phyloP scores from a whole-genome alignment of 192 early-diverging fungal species.

The Allomyces arbusculus region DNA sequence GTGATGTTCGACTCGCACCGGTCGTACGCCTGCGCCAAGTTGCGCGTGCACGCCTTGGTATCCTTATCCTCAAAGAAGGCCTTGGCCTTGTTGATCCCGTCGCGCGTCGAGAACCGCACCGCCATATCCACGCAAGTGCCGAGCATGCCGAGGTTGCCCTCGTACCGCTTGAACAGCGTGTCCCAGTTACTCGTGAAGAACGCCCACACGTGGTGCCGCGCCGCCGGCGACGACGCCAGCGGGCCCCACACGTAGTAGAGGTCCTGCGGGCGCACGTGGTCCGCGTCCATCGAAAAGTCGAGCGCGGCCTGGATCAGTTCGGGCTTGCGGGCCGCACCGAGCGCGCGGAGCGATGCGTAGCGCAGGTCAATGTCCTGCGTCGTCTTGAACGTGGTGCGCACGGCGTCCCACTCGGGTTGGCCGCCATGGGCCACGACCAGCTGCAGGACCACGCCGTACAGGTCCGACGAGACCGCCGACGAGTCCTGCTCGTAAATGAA shows the following conservation, averaged over 20 bases:
- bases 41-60: not conserved
- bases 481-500: conserved; percentile 40
- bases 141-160: conserved; percentile 20
- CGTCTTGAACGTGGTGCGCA: conserved; percentile 36
- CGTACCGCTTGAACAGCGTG: conserved; percentile 32
- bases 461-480: conserved; percentile 50
- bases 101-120: not conserved
- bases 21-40: not conserved
- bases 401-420: conserved; percentile 36
- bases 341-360: conserved; percentile 35
- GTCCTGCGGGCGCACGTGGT: conserved; percentile 53
- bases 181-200: conserved; percentile 42
- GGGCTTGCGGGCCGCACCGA: conserved; percentile 31
- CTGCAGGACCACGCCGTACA: conserved; percentile 48
- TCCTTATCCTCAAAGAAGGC: not conserved
- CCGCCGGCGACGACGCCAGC: conserved; percentile 27
- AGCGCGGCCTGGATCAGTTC: conserved; percentile 37
- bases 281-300: conserved; percentile 31
- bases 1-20: not conserved
- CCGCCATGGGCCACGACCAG: conserved; percentile 44
- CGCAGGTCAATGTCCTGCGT: conserved; percentile 43
- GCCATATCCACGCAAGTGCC: conserved; percentile 12
- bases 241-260: conserved; percentile 22
- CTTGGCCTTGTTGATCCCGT: not conserved
- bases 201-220: conserved; percentile 41